These are phyloP conservation scores for Haematococcus lacustris DNA, from an alignment of 139 green algal species.

Conservation along the genomic window DNA sequence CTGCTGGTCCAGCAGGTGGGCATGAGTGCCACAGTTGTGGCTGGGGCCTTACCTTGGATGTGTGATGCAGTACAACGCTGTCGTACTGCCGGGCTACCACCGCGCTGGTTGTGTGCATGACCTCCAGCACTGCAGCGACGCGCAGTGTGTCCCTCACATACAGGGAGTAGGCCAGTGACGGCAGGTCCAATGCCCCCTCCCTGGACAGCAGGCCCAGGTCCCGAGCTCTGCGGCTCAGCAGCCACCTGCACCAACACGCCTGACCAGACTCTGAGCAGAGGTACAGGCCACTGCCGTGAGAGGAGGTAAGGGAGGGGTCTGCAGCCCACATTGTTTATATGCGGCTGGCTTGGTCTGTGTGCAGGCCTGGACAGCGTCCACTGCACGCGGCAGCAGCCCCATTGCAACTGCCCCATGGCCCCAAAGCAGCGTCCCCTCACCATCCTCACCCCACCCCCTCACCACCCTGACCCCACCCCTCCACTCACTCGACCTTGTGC, in stretches of 20 bases:
- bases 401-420: neutral
- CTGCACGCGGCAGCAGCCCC: neutral
- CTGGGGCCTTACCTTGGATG: no score
- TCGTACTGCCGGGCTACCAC: neutral
- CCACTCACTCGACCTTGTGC: conserved; percentile 19
- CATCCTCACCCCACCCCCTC: neutral
- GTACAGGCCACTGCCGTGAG: neutral
- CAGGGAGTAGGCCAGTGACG: conserved; percentile 11
- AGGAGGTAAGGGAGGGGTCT: neutral
- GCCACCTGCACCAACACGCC: conserved; percentile 20
- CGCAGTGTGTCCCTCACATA: conserved; percentile 15
- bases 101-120: neutral
- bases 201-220: conserved; percentile 20
- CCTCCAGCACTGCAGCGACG: conserved; percentile 16
- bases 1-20: no score
- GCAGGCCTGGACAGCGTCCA: neutral
- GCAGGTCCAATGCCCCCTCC: conserved; percentile 17
- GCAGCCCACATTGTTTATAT: neutral
- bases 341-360: neutral
- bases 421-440: neutral
- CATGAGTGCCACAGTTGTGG: no score
- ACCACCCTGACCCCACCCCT: neutral
- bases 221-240: conserved; percentile 19
- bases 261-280: neutral
- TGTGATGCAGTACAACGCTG: no score